Base-by-base conservation (phyloP, 2,329 filamentous ascomycete genomes). In the Neonectria neomacrospora region DNA sequence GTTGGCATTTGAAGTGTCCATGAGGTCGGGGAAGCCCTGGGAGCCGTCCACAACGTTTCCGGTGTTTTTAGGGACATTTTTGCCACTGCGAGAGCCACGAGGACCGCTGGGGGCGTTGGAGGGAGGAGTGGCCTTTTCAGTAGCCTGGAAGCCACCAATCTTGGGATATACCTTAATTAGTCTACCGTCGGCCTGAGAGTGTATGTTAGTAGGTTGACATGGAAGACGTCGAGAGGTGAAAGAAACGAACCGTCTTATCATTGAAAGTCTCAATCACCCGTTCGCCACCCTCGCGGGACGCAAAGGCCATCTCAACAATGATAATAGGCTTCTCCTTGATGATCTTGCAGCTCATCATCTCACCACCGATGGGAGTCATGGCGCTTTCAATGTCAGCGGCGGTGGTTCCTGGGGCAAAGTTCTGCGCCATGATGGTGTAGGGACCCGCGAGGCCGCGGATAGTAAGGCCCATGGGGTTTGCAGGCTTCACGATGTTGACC, bases 351-450 rank as follows among this genome's bases (percentile, higher is more conserved):
- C 85, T 87, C 23, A 85, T 74, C 72, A 93, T 85, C 64, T 89
- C 83, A 30, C 90, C 91, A 41, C 90, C 91, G n/a, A 92, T 81
- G 0, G 88, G 88, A n/a, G 85, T 86, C 88, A 96, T 89, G 60
- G 92, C 92, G 71, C 90, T 91, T 81, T 94, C 91, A 63, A 96
- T 93, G 73, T 96, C 92, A 30, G 90, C 91, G 2, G 90, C 90
- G 7, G 92, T 94, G 1, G 92, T 96, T 39, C 92, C 92, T 2
- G 88, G 88, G 12, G 92, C 92, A 75, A 96, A 93, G 81, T 96
- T 96, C 77, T 92, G 90, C 3, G 90, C 91, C 75, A 93, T 86
- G 23, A 96, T 86, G 18, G 87, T 85, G 71, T 87, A 92, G 1
- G 91, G 91, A 0, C 91, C 90, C 1, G 89, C 89, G 9, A 90